Percentiles rank a stretch among this genome's conserved stretches.
phyloP scores from a whole-genome alignment of 306 rosid genomes.

The Pterocarpus macrocarpus region DNA sequence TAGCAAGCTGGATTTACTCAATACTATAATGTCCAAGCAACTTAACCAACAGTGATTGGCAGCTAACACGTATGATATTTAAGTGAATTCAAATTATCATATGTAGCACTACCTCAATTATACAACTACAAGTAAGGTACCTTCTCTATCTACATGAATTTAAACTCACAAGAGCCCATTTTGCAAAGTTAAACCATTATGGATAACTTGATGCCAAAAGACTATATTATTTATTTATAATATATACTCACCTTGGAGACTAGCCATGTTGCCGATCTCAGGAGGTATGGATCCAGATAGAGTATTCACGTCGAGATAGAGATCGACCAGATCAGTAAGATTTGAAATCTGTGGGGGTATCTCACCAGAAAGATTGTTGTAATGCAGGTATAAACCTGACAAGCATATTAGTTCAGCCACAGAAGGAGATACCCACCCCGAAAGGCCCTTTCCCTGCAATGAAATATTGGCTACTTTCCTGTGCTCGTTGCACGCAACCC shows the following conservation, averaged over 20 bases:
- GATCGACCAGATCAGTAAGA: slow-evolving; percentile 78
- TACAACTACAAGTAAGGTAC: too few relatives aligned
- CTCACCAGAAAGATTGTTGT: slow-evolving; percentile 80
- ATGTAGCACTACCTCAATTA: too few relatives aligned
- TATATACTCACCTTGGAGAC: slow-evolving; percentile 73
- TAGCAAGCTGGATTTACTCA: neutral
- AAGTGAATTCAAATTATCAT: too few relatives aligned
- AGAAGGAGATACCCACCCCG: slow-evolving; percentile 79
- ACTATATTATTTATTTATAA: too few relatives aligned
- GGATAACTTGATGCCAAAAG: neutral
- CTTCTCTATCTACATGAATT: too few relatives aligned
- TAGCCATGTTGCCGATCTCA: slow-evolving; percentile 69
- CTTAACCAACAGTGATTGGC: too few relatives aligned
- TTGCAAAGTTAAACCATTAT: neutral
- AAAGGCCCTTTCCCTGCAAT: slow-evolving; percentile 88
- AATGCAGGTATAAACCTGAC: slow-evolving; percentile 87
- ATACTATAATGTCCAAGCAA: neutral
- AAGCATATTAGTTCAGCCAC: slow-evolving; percentile 79
- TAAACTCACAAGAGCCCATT: neutral
- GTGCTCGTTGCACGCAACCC: slow-evolving; percentile 82
- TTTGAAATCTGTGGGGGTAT: slow-evolving; percentile 80
- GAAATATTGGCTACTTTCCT: slow-evolving; percentile 83
- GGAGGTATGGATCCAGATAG: slow-evolving; percentile 79
- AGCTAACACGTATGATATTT: too few relatives aligned
- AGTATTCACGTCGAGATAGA: slow-evolving; percentile 83